Conservation (phyloP, 2,329 filamentous ascomycete genomes). For the Magnaporthiopsis incrustans region DNA sequence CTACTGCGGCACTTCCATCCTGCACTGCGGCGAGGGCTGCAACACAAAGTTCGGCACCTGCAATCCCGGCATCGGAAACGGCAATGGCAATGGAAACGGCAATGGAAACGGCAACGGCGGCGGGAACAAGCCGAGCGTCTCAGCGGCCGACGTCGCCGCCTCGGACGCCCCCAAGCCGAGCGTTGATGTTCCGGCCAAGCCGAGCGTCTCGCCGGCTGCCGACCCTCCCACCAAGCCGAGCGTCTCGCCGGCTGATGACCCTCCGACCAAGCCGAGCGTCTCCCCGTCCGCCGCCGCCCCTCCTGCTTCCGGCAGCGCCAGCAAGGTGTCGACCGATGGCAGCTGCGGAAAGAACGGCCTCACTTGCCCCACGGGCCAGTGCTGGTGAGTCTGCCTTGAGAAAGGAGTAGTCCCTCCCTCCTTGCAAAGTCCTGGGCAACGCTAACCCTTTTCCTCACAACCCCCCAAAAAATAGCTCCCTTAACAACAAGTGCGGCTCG, state of each 20-base stretch:
- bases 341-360: neutral
- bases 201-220: too few relatives aligned
- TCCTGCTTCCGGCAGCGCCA: neutral
- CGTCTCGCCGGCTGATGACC: too few relatives aligned
- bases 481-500: constrained; percentile 11
- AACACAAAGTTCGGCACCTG: constrained; percentile 10
- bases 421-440: too few relatives aligned
- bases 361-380: neutral
- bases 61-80: neutral
- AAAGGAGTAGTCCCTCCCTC: too few relatives aligned
- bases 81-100: neutral
- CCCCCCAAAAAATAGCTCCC: constrained; percentile 2
- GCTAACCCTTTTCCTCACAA: neutral
- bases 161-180: too few relatives aligned
- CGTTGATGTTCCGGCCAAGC: too few relatives aligned
- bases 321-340: constrained; percentile 2
- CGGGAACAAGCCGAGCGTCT: neutral
- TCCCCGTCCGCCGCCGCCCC: neutral
- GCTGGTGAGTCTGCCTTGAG: constrained; percentile 3
- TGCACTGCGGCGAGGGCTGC: constrained; percentile 11
- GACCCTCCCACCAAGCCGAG: too few relatives aligned
- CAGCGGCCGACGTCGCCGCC: too few relatives aligned
- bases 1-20: constrained; percentile 9
- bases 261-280: too few relatives aligned
- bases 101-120: neutral